phyloP scores from a whole-genome alignment of 1,284 basidiomycete species.

The Ceratobasidium sp. region DNA sequence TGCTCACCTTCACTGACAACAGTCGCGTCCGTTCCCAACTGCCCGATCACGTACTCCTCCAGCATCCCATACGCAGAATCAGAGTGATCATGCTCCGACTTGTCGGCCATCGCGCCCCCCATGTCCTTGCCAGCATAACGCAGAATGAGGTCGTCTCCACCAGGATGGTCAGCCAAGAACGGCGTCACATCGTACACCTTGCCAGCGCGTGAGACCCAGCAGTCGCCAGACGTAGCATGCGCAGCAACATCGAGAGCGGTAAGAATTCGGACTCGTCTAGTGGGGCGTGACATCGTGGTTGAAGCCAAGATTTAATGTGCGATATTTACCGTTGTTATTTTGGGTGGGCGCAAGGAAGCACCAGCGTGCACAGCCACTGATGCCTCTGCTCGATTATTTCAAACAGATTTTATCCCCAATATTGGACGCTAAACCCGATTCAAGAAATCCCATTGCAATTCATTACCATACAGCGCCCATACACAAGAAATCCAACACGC shows the following conservation, averaged over 20 bases:
- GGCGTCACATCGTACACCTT: conserved; percentile 83
- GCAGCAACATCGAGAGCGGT: conserved; percentile 73
- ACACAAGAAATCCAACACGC: no score
- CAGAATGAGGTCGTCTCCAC: conserved; percentile 85
- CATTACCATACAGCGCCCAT: no score
- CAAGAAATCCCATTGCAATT: no score
- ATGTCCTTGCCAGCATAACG: conserved; percentile 87
- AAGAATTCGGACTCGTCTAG: conserved; percentile 60
- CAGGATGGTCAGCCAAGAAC: conserved; percentile 85
- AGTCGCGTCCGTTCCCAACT: conserved; percentile 77
- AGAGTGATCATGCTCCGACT: conserved; percentile 89
- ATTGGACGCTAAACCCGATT: no score
- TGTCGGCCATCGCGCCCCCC: conserved; percentile 84
- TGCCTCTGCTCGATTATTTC: no score
- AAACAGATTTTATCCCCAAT: no score
- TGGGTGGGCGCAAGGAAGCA: no score
- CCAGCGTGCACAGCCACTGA: no score
- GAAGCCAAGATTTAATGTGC: no score
- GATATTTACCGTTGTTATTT: no score
- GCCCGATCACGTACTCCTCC: conserved; percentile 85
- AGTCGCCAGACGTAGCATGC: conserved; percentile 67
- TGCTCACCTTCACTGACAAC: conserved; percentile 80
- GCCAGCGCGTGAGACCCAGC: conserved; percentile 77
- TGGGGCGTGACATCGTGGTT: background rate
- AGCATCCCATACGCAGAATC: conserved; percentile 92